Evolutionary conservation across 352 stramenopile species (phyloP).

Genomic region (Globisporangium rhizosaccharum): DNA sequence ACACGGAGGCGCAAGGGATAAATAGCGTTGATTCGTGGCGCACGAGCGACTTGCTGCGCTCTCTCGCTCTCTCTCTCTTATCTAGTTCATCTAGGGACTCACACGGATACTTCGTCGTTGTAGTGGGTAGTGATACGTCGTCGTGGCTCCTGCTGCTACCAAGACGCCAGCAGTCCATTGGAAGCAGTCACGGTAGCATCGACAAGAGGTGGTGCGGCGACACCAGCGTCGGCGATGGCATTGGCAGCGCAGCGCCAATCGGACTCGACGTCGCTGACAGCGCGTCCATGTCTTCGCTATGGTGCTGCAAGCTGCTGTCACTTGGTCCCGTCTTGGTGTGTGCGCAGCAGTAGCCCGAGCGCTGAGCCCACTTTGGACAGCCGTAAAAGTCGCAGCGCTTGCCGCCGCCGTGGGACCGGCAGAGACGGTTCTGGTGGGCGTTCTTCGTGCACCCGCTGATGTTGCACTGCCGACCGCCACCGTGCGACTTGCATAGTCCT

Average conservation of each 20-base stretch:
- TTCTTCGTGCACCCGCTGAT: constrained; percentile 78
- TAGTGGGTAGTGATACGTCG: neutral
- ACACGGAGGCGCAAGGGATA: neutral
- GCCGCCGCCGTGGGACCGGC: constrained; percentile 74
- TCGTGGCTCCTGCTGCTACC: too few species aligned
- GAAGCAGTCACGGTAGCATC: constrained; percentile 30
- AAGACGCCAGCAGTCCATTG: constrained; percentile 8
- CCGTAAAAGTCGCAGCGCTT: constrained; percentile 76
- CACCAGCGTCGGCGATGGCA: constrained; percentile 50
- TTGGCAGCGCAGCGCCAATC: constrained; percentile 10
- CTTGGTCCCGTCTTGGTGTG: constrained; percentile 63
- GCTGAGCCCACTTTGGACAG: constrained; percentile 82
- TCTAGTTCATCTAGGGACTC: neutral
- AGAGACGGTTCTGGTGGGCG: constrained; percentile 79
- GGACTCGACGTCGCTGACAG: constrained; percentile 8
- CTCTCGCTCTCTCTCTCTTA: constrained; percentile 3
- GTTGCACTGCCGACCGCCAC: constrained; percentile 71
- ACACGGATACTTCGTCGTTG: neutral
- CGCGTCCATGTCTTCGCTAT: neutral
- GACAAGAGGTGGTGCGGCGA: constrained; percentile 62
- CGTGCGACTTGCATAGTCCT: constrained; percentile 83
- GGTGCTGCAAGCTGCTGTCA: neutral
- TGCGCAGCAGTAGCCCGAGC: constrained; percentile 78
- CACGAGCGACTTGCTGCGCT: neutral
- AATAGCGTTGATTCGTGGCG: constrained; percentile 2